phyloP scores from a whole-genome alignment of 176 grass and related monocot species.

The Rhynchospora pubera region DNA sequence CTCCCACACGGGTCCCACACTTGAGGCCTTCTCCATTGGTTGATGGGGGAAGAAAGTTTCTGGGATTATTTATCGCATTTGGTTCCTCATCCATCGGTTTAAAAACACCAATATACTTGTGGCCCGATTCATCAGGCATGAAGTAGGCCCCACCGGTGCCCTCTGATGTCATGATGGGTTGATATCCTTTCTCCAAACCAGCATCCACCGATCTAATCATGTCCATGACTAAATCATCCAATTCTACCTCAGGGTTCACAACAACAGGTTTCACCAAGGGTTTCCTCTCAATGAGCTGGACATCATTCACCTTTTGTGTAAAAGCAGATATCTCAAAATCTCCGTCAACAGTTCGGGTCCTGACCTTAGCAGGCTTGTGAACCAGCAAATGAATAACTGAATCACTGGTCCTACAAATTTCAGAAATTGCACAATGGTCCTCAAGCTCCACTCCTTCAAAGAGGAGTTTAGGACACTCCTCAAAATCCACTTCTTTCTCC shows the following conservation, averaged over 20 bases:
- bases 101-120: slow-evolving; percentile 56
- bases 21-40: slow-evolving; percentile 76
- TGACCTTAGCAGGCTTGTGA: slow-evolving; percentile 47
- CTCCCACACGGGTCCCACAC: slow-evolving; percentile 54
- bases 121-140: slow-evolving; percentile 50
- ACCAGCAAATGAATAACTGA: slow-evolving; percentile 62
- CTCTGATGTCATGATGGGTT: slow-evolving; percentile 58
- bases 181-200: slow-evolving; percentile 46
- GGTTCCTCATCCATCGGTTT: slow-evolving; percentile 90
- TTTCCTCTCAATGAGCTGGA: no score
- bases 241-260: no score
- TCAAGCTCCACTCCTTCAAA: slow-evolving; percentile 57
- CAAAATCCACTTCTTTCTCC: slow-evolving; percentile 33
- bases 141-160: slow-evolving; percentile 74
- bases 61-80: slow-evolving; percentile 63
- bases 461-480: slow-evolving; percentile 41
- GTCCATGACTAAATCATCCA: no score
- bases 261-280: no score
- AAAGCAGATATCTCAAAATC: slow-evolving; percentile 47
- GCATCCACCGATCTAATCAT: neutral
- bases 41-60: slow-evolving; percentile 40
- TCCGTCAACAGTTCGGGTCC: slow-evolving; percentile 27
- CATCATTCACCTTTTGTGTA: neutral
- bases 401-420: slow-evolving; percentile 61
- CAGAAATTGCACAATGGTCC: slow-evolving; percentile 54